Evolutionary conservation across 2,329 filamentous ascomycete species (phyloP).

Genomic region (Fusarium annulatum): DNA sequence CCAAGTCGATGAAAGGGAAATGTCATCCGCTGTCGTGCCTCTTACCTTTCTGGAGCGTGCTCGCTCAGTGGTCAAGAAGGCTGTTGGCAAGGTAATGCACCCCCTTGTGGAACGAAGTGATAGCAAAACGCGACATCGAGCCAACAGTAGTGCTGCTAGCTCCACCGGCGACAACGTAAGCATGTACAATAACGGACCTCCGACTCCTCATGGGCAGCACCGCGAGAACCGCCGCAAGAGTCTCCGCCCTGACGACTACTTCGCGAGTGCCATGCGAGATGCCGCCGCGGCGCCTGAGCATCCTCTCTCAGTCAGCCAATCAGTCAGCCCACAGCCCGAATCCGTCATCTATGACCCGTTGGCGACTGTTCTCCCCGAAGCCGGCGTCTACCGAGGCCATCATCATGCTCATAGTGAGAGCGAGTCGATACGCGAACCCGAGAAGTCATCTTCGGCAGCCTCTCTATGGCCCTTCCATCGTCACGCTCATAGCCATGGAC

Average conservation of each 20-base stretch:
- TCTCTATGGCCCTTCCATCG: conserved; percentile 49
- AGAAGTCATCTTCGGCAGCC: conserved; percentile 45
- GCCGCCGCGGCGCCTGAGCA: conserved; percentile 33
- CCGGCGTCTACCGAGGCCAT: conserved; percentile 41
- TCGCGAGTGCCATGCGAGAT: conserved; percentile 56
- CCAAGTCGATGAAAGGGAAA: conserved; percentile 89
- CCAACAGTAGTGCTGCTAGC: conserved; percentile 72
- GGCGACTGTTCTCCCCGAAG: conserved; percentile 52
- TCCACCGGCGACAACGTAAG: conserved; percentile 68
- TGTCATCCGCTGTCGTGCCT: conserved; percentile 90
- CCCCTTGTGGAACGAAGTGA: conserved; percentile 68
- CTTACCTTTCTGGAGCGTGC: conserved; percentile 88
- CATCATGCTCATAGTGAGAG: conserved; percentile 43
- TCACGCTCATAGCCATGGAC: conserved; percentile 55
- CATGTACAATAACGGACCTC: conserved; percentile 56
- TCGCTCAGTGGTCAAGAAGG: conserved; percentile 79
- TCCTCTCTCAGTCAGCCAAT: conserved; percentile 42
- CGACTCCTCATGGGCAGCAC: conserved; percentile 60
- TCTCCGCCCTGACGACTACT: conserved; percentile 66
- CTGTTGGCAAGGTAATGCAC: conserved; percentile 72
- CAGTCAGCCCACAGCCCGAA: conserved; percentile 41
- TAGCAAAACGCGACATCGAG: conserved; percentile 64
- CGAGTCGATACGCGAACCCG: conserved; percentile 35
- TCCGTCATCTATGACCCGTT: conserved; percentile 53
- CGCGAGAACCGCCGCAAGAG: conserved; percentile 65